Evolutionary conservation across 1,139 yeast species (phyloP).

Genomic region (Scheffersomyces lignicola): DNA sequence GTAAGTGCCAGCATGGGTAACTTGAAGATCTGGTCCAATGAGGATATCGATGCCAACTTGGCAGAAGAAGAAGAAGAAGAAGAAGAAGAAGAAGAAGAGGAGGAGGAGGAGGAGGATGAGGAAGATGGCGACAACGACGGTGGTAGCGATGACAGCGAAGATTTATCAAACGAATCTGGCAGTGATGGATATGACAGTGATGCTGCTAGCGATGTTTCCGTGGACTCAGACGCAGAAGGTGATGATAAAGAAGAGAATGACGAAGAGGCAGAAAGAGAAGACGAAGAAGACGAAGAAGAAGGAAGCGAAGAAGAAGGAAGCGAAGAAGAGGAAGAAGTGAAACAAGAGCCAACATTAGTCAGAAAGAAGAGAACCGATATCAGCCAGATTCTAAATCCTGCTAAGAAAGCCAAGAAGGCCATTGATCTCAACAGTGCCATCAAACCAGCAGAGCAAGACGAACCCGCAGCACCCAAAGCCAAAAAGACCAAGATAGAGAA

Average conservation of each 20-base stretch:
- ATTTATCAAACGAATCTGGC: conserved; percentile 14
- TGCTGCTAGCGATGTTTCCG: conserved; percentile 11
- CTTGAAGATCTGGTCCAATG: conserved; percentile 68
- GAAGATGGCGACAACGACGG: conserved; percentile 12
- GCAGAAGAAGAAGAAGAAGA: conserved; percentile 17
- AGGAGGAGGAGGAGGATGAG: conserved; percentile 13
- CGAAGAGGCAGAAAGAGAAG: conserved; percentile 20
- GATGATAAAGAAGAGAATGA: conserved; percentile 17
- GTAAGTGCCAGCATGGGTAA: conserved; percentile 83
- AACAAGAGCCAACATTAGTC: conserved; percentile 2
- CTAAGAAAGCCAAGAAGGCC: conserved; percentile 8
- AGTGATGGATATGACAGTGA: conserved; percentile 13
- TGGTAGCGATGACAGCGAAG: conserved; percentile 11
- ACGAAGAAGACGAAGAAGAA: conserved; percentile 16
- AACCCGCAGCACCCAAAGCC: conserved; percentile 7
- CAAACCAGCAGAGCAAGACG: conserved; percentile 10
- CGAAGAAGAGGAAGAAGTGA: conserved; percentile 5
- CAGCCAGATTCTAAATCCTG: conserved; percentile 13
- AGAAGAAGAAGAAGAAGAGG: conserved; percentile 13
- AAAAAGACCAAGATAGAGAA: conserved; percentile 32
- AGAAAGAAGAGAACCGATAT: conserved; percentile 19
- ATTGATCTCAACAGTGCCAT: conserved; percentile 14
- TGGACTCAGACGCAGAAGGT: conserved; percentile 8
- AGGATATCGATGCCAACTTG: conserved; percentile 17
- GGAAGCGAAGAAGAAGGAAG: conserved; percentile 17